Evolutionary conservation across 176 grass and related monocot species (phyloP).

Genomic region (Coix lacrymajobi): DNA sequence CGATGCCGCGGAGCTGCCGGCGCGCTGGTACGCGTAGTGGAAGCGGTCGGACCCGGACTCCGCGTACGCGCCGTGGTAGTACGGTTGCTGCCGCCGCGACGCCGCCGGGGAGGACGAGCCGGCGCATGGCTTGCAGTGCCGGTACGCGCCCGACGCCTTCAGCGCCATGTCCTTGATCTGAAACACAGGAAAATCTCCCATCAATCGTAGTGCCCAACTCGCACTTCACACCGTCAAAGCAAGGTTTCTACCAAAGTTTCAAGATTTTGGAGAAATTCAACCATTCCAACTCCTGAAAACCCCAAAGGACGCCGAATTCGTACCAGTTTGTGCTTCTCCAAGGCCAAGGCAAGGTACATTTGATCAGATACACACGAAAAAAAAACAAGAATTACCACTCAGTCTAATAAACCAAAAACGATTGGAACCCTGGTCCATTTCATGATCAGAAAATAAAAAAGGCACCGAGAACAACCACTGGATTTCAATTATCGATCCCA

Average conservation of each 20-base stretch:
- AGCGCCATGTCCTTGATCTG: conserved; percentile 87
- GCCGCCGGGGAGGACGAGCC: conserved; percentile 21
- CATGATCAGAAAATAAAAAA: neutral
- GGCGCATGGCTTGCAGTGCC: conserved; percentile 79
- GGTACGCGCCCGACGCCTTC: conserved; percentile 73
- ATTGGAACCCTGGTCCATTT: neutral
- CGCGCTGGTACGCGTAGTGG: conserved; percentile 48
- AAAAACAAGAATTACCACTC: neutral
- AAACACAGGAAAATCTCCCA: conserved; percentile 18
- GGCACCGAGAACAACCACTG: neutral
- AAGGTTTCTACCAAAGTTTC: neutral
- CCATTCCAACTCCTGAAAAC: neutral
- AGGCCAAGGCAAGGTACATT: conserved; percentile 20
- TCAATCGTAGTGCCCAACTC: conserved; percentile 1
- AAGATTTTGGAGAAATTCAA: neutral
- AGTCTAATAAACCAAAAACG: neutral
- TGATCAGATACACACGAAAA: neutral
- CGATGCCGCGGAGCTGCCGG: conserved; percentile 38
- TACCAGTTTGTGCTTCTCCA: neutral
- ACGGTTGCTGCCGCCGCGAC: conserved; percentile 28
- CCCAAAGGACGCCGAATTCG: neutral
- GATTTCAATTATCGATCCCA: neutral
- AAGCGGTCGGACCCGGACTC: conserved; percentile 58
- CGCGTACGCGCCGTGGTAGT: conserved; percentile 33
- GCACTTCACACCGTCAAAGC: neutral